These are phyloP conservation scores for Lonicera japonica DNA, from an alignment of 129 eudicot genomes.

Conservation along the genomic window DNA sequence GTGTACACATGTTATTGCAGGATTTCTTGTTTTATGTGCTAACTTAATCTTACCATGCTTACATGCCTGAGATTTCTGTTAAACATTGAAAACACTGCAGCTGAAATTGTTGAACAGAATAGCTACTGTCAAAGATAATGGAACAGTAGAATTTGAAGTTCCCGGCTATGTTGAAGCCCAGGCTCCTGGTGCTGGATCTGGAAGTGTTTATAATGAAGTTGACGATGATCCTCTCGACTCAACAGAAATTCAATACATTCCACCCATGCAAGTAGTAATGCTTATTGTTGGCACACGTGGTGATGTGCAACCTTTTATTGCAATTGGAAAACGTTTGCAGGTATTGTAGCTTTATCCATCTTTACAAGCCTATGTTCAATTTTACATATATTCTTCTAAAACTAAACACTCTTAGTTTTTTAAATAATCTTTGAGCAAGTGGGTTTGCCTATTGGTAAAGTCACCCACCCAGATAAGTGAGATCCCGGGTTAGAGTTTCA, in stretches of 20 bases:
- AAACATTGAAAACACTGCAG: constrained; percentile 64
- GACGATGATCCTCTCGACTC: constrained; percentile 61
- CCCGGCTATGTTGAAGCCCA: constrained; percentile 71
- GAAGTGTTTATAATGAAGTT: constrained; percentile 34
- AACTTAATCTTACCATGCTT: constrained; percentile 9
- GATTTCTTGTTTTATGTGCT: background rate
- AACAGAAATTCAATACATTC: constrained; percentile 61
- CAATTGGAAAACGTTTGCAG: constrained; percentile 92
- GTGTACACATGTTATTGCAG: background rate
- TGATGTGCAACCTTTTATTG: constrained; percentile 97
- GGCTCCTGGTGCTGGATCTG: constrained; percentile 34
- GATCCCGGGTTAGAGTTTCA: no score
- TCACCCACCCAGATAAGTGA: no score
- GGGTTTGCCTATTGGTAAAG: no score
- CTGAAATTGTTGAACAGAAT: constrained; percentile 94
- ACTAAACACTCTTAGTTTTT: no score
- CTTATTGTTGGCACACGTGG: constrained; percentile 99
- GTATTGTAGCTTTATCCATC: constrained; percentile 22
- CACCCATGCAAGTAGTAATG: constrained; percentile 85
- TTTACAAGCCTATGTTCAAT: constrained; percentile 2
- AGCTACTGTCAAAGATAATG: constrained; percentile 91
- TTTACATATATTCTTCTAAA: no score
- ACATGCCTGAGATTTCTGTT: constrained; percentile 24
- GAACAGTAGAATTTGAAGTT: constrained; percentile 91
- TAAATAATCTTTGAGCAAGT: no score